These are phyloP conservation scores for Pyrenochaeta sp. DNA, from an alignment of 2,329 filamentous ascomycete genomes.

Conservation along the genomic window DNA sequence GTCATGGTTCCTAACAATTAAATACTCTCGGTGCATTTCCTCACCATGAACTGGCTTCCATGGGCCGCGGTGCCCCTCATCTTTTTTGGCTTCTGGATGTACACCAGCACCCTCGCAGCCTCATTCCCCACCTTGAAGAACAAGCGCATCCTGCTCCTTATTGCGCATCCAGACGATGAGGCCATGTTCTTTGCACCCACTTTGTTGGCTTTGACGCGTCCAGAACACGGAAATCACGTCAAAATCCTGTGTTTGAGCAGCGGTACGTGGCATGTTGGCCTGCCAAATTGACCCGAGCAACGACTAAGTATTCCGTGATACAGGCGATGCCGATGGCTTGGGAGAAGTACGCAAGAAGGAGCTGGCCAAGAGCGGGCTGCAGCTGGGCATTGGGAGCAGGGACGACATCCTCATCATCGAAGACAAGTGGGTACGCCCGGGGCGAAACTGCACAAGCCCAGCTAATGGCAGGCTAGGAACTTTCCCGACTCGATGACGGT, in stretches of 20 bases:
- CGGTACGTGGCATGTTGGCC: constrained; percentile 59
- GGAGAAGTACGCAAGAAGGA: constrained; percentile 85
- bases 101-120: constrained; percentile 54
- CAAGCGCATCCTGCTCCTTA: constrained; percentile 90
- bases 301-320: background rate
- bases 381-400: constrained; percentile 76
- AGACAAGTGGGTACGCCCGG: constrained; percentile 64
- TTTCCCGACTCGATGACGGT: constrained; percentile 91
- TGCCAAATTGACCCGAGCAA: constrained; percentile 6
- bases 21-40: background rate
- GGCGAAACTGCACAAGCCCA: background rate
- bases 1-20: background rate
- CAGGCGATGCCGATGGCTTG: constrained; percentile 85
- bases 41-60: constrained; percentile 52
- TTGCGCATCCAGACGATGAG: constrained; percentile 97
- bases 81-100: constrained; percentile 56
- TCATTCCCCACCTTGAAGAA: constrained; percentile 74
- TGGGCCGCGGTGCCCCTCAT: constrained; percentile 53
- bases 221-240: constrained; percentile 84
- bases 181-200: constrained; percentile 99
- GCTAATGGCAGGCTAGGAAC: constrained; percentile 54
- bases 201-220: constrained; percentile 81
- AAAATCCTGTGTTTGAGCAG: constrained; percentile 94
- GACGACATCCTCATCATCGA: constrained; percentile 89
- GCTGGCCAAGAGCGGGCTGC: constrained; percentile 78